A percentile compares a stretch with the other conserved stretches of the same genome.
phyloP scores from a whole-genome alignment of 345 rosid genomes.

The Xanthoceras sorbifolium region DNA sequence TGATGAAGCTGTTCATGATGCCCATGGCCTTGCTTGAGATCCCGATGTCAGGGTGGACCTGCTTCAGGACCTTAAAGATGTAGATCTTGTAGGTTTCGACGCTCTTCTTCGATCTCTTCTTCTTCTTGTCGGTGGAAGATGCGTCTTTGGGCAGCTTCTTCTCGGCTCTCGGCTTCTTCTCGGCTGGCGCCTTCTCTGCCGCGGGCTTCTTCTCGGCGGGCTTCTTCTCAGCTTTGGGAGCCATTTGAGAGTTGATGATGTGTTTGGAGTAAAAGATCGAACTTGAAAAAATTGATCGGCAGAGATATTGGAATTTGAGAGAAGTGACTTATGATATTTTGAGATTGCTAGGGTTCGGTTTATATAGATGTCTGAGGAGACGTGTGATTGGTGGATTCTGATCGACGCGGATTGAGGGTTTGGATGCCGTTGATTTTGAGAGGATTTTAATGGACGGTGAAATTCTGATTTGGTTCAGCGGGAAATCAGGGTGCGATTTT shows the following conservation, averaged over 20 bases:
- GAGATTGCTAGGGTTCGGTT: neutral
- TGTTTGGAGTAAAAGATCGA: neutral
- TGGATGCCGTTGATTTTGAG: neutral
- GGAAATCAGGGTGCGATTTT: neutral
- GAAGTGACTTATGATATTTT: neutral
- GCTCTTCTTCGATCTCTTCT: conserved; percentile 31
- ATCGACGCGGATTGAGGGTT: conserved; percentile 3
- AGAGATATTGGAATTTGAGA: neutral
- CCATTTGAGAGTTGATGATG: conserved; percentile 10
- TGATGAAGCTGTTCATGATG: conserved; percentile 33
- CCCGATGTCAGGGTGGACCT: conserved; percentile 35
- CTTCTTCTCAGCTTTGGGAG: conserved; percentile 31
- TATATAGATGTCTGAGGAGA: conserved; percentile 5
- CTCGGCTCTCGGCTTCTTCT: conserved; percentile 32
- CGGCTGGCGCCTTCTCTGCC: conserved; percentile 30
- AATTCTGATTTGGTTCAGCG: neutral
- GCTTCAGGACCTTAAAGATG: conserved; percentile 36
- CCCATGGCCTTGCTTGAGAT: conserved; percentile 38
- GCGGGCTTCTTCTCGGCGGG: conserved; percentile 26
- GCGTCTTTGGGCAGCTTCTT: conserved; percentile 34
- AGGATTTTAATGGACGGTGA: neutral
- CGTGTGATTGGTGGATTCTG: conserved; percentile 1
- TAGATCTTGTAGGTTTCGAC: conserved; percentile 39
- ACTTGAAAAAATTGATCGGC: neutral
- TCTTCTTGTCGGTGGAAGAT: conserved; percentile 30